These are phyloP conservation scores for Calvatia gigantea DNA, from an alignment of 768 basidiomycete species.

Conservation along the genomic window DNA sequence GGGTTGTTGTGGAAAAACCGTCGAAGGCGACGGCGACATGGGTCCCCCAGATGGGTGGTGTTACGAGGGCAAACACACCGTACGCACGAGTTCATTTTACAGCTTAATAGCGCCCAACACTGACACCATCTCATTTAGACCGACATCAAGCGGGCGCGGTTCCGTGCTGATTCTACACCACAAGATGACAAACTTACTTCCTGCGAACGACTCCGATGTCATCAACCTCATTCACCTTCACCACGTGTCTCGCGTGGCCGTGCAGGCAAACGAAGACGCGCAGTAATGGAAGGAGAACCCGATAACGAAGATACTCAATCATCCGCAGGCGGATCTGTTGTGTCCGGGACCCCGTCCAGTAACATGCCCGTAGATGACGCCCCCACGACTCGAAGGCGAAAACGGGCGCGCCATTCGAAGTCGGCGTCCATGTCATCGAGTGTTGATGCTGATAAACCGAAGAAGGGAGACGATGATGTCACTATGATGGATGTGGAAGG, in stretches of 20 bases:
- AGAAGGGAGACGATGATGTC: slow-evolving; percentile 4
- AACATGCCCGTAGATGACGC: slow-evolving; percentile 11
- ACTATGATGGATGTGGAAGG: slow-evolving; percentile 9
- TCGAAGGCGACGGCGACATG: slow-evolving; percentile 75
- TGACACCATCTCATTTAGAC: slow-evolving; percentile 37
- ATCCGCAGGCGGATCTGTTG: slow-evolving; percentile 2
- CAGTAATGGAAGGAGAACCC: slow-evolving; percentile 13
- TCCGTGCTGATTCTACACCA: slow-evolving; percentile 70
- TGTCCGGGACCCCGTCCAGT: slow-evolving; percentile 2
- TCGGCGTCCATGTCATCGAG: slow-evolving; percentile 7
- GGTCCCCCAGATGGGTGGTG: slow-evolving; percentile 88
- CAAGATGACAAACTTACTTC: slow-evolving; percentile 65
- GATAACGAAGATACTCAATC: slow-evolving; percentile 12
- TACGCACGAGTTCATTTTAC: slow-evolving; percentile 29
- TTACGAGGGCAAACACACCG: slow-evolving; percentile 80
- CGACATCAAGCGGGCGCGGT: slow-evolving; percentile 71
- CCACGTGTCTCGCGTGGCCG: slow-evolving; percentile 18
- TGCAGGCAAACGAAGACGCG: slow-evolving; percentile 26
- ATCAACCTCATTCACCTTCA: slow-evolving; percentile 30
- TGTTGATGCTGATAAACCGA: neutral
- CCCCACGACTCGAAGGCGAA: neutral
- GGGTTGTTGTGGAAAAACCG: slow-evolving; percentile 70
- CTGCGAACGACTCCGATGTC: slow-evolving; percentile 56
- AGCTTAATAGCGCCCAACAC: neutral
- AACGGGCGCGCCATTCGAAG: slow-evolving; percentile 8